Base-by-base conservation (phyloP, 2,329 filamentous ascomycete genomes). In the Colletotrichum navitas region DNA sequence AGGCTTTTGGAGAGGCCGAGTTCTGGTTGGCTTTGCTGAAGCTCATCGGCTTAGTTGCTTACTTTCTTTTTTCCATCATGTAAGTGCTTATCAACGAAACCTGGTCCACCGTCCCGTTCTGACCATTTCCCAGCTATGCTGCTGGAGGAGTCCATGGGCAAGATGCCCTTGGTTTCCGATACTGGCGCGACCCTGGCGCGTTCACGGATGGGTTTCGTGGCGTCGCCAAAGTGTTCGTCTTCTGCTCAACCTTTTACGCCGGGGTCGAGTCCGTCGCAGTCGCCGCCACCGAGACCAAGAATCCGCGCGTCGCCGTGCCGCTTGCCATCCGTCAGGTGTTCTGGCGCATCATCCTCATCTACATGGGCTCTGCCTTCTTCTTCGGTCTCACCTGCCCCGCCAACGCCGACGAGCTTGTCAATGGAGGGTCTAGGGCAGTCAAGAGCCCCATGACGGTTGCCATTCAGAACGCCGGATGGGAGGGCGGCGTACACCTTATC, bases 11-110 rank as follows among this genome's bases (percentile, higher is more conserved):
- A 18, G 93, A 95, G 78, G 89, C 92, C 12, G 93, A 95, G 77
- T 94, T 94, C 77, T 94, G 92, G 91, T 87, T 94, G 68, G 91
- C 92, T 0, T 85, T 92, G 21, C 81, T 94, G 77, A 95, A 95
- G 78, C 86, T 94, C 6, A 78, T 90, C 3, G 91, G 91, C 1
- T 82, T 94, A 1, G 82, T 92, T 1, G 91, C 91, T 1, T 93
- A 92, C 79, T 93, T 93, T 79, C 83, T 94, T 74, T 93, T 94
- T 76, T 88, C 91, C 61, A 92, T 94, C 70, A 83, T 94, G 80
- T 84, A 68, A 77, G 82, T 77, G 45, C n/a, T 47, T 5, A 32
- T 26, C 0, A 47, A 49, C 11, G 8, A 8, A 34, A 2, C 29
- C 14, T 2, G 18, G 21, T 12, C 4, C 3, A 14, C 32, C 0